phyloP scores from a whole-genome alignment of 768 basidiomycete genomes.

The Sporobolomyces pararoseus region DNA sequence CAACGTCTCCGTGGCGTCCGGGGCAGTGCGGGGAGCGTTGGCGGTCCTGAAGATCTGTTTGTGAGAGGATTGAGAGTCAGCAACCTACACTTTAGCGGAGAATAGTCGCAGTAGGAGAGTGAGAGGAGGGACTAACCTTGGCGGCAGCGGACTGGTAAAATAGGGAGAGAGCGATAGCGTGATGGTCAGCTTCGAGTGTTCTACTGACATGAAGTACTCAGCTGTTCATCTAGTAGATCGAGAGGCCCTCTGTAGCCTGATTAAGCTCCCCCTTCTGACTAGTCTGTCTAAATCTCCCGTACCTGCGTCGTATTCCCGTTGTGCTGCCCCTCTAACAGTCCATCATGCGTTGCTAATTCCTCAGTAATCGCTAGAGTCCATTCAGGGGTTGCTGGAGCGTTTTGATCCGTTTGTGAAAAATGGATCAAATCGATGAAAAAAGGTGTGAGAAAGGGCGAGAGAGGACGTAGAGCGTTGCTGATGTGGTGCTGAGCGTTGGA shows the following conservation, averaged over 20 bases:
- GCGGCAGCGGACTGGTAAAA: slow-evolving; percentile 32
- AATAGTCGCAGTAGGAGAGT: not conserved
- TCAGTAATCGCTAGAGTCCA: too few species aligned
- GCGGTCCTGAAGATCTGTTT: slow-evolving; percentile 83
- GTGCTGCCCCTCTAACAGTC: too few species aligned
- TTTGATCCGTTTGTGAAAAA: too few species aligned
- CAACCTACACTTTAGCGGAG: not conserved
- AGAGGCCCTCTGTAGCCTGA: too few species aligned
- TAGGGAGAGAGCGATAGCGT: not conserved
- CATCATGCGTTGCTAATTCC: too few species aligned
- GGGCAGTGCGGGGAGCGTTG: slow-evolving; percentile 82
- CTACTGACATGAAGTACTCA: not conserved
- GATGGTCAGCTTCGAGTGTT: not conserved
- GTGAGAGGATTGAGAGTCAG: not conserved
- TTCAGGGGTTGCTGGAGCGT: too few species aligned
- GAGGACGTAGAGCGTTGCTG: too few species aligned
- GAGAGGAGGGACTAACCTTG: slow-evolving; percentile 23
- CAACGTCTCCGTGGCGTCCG: slow-evolving; percentile 83
- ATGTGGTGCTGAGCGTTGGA: too few species aligned
- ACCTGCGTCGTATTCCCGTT: too few species aligned
- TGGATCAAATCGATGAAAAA: too few species aligned
- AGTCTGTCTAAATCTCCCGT: too few species aligned
- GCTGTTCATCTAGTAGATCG: not conserved
- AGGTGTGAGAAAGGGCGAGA: too few species aligned
- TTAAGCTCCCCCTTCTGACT: not conserved